These are phyloP conservation scores for Xanthoconium separans DNA, from an alignment of 1,284 basidiomycete species.

Conservation along the genomic window DNA sequence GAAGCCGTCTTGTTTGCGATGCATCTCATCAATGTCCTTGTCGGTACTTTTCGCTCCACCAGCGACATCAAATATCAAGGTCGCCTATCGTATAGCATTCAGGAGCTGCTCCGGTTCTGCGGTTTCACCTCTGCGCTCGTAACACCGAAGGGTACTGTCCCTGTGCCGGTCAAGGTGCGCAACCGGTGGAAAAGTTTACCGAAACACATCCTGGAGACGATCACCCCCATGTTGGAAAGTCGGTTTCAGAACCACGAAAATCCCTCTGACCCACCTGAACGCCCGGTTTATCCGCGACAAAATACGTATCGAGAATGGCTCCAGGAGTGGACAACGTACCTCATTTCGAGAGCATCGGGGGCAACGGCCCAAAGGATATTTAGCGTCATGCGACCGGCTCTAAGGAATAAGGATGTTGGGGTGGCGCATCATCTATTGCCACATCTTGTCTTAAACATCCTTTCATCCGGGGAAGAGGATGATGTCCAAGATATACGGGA, in stretches of 20 bases:
- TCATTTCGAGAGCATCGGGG: slow-evolving; percentile 73
- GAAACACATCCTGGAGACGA: slow-evolving; percentile 84
- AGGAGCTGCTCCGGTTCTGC: slow-evolving; percentile 89
- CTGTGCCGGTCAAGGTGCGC: slow-evolving; percentile 65
- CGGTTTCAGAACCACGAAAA: slow-evolving; percentile 57
- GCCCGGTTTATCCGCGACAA: slow-evolving; percentile 79
- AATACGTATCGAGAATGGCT: slow-evolving; percentile 96
- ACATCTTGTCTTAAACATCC: slow-evolving; percentile 85
- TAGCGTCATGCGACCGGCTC: slow-evolving; percentile 73
- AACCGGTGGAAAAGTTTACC: slow-evolving; percentile 79
- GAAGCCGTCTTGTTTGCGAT: slow-evolving; percentile 84
- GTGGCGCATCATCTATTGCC: slow-evolving; percentile 91
- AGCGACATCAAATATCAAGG: slow-evolving; percentile 93
- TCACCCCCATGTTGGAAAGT: slow-evolving; percentile 84
- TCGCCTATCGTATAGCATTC: slow-evolving; percentile 89
- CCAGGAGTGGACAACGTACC: slow-evolving; percentile 83
- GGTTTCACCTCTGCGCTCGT: slow-evolving; percentile 79
- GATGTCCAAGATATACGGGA: slow-evolving; percentile 66
- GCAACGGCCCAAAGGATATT: slow-evolving; percentile 70
- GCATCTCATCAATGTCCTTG: slow-evolving; percentile 87
- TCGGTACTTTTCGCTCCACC: slow-evolving; percentile 91
- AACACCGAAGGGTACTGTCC: slow-evolving; percentile 40
- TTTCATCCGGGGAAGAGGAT: slow-evolving; percentile 72
- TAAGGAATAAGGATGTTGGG: slow-evolving; percentile 87
- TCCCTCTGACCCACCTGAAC: slow-evolving; percentile 38